Conservation (phyloP, 2,329 filamentous ascomycete genomes). For the Alternaria brassicicola region DNA sequence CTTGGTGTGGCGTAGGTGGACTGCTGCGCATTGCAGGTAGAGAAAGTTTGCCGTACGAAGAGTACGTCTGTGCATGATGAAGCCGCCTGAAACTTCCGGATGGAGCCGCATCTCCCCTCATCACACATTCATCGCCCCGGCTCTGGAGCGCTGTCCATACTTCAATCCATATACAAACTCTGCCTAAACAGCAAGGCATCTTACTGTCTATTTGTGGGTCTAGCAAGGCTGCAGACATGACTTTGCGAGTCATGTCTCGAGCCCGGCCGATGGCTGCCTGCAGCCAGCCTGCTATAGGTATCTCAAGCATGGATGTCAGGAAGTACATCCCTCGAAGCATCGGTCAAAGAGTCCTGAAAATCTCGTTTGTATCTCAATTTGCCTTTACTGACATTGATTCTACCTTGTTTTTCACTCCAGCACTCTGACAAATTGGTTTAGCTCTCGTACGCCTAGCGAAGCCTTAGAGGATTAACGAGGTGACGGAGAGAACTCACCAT, state of each 20-base stretch:
- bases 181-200: neutral
- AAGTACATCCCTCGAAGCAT: neutral
- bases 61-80: neutral
- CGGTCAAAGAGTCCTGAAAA: neutral
- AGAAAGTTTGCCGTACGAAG: too few species aligned
- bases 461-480: neutral
- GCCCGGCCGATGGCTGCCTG: slow-evolving; percentile 2
- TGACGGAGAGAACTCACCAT: neutral
- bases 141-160: neutral
- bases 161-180: neutral
- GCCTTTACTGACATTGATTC: neutral
- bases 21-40: neutral
- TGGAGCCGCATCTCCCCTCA: neutral
- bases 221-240: neutral
- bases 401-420: neutral
- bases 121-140: neutral
- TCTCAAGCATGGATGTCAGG: neutral
- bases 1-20: neutral
- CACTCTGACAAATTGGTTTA: neutral
- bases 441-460: neutral
- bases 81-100: neutral
- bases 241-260: neutral
- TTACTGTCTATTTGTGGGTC: neutral
- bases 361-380: neutral
- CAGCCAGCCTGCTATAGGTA: neutral